Conservation (phyloP, 2,329 filamentous ascomycete genomes). For the Alternaria incomplexa region DNA sequence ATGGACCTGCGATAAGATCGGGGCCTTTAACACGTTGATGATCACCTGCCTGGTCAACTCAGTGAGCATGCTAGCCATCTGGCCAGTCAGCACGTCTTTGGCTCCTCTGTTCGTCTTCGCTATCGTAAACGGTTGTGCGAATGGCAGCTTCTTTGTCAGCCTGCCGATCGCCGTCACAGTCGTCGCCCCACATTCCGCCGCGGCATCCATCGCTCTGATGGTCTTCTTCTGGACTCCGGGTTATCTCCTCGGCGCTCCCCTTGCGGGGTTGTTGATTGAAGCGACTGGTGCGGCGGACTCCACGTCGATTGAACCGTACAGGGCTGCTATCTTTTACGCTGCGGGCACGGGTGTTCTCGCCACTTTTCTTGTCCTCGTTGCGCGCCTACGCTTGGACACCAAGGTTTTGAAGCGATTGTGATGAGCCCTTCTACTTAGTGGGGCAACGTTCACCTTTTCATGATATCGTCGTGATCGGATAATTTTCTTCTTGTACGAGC, state of each 20-base stretch:
- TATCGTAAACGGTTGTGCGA: slow-evolving; percentile 34
- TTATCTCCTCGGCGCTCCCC: slow-evolving; percentile 35
- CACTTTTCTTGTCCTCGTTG: not conserved
- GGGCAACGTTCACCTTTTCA: no score
- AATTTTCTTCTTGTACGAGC: not conserved
- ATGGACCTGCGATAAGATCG: slow-evolving; percentile 37
- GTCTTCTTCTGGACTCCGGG: slow-evolving; percentile 33
- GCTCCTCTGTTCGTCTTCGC: slow-evolving; percentile 32
- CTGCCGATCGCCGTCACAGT: slow-evolving; percentile 33
- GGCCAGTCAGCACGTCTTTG: slow-evolving; percentile 32
- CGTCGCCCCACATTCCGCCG: not conserved
- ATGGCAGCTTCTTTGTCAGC: slow-evolving; percentile 36
- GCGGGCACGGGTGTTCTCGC: slow-evolving; percentile 22
- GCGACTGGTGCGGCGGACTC: slow-evolving; percentile 26
- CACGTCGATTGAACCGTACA: slow-evolving; percentile 23
- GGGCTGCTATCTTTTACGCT: slow-evolving; percentile 39
- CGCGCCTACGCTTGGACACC: not conserved
- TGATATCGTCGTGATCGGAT: not conserved
- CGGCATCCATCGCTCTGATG: not conserved
- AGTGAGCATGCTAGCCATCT: slow-evolving; percentile 38
- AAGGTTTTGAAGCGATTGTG: not conserved
- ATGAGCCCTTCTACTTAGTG: not conserved
- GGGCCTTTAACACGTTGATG: slow-evolving; percentile 39
- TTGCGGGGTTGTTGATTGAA: slow-evolving; percentile 36
- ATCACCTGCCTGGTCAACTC: slow-evolving; percentile 34